Conservation (phyloP, 495 filamentous ascomycete genomes). For the Physcia stellaris region DNA sequence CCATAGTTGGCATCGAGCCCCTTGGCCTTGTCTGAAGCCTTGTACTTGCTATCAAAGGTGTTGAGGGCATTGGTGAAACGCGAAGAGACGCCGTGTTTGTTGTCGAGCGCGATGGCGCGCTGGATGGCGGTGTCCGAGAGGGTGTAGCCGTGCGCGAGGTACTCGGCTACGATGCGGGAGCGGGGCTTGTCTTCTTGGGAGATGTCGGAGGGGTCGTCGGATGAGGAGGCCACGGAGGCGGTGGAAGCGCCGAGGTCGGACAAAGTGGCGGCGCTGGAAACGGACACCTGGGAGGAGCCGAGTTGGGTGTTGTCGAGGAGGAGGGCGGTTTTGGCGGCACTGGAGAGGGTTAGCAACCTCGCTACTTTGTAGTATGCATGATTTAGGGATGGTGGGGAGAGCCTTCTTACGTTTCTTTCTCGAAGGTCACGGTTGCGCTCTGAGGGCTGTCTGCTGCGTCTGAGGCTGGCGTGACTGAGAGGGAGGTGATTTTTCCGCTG, state of each 20-base stretch:
- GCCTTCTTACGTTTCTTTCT: constrained; percentile 63
- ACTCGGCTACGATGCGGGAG: constrained; percentile 84
- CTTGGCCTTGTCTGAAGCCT: constrained; percentile 65
- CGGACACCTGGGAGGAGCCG: constrained; percentile 64
- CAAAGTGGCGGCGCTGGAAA: constrained; percentile 52
- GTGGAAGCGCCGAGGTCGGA: constrained; percentile 46
- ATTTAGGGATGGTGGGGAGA: constrained; percentile 5
- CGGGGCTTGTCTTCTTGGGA: constrained; percentile 92
- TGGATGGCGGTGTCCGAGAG: constrained; percentile 77
- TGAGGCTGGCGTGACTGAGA: constrained; percentile 59
- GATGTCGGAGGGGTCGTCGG: constrained; percentile 50
- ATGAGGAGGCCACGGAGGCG: constrained; percentile 29
- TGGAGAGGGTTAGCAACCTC: constrained; percentile 12
- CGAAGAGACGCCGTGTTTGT: constrained; percentile 72
- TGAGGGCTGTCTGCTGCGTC: constrained; percentile 46
- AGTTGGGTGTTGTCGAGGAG: constrained; percentile 93
- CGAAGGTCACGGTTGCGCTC: constrained; percentile 83
- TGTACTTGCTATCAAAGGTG: constrained; percentile 68
- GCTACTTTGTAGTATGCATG: too few species aligned
- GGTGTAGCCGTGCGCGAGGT: constrained; percentile 84
- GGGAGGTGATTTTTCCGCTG: constrained; percentile 79
- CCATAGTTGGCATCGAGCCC: constrained; percentile 63
- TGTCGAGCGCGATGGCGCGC: constrained; percentile 73
- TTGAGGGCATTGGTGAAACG: constrained; percentile 60
- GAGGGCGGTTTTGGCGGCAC: constrained; percentile 85